A percentile compares a stretch with the other conserved stretches of the same genome.
phyloP scores from a whole-genome alignment of 2,329 filamentous ascomycete genomes.

The Colletotrichum viniferum region DNA sequence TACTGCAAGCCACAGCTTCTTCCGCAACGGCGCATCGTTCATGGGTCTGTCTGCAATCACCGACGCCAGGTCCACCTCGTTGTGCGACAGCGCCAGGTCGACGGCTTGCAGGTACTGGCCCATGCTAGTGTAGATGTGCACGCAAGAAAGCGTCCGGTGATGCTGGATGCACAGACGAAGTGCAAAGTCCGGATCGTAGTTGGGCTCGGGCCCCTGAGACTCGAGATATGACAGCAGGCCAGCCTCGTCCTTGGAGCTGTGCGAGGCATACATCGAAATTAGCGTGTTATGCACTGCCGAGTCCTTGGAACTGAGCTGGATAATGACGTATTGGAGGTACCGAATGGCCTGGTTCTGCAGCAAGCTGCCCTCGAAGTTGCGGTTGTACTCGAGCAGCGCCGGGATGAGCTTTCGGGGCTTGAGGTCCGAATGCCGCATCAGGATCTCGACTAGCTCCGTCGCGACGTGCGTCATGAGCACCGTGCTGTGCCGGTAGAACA shows the following conservation, averaged over 20 bases:
- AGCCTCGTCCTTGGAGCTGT: constrained; percentile 81
- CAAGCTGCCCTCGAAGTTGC: constrained; percentile 70
- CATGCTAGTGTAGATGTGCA: constrained; percentile 98
- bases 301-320: constrained; percentile 78
- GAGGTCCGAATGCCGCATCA: constrained; percentile 89
- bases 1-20: constrained; percentile 94
- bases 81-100: constrained; percentile 86
- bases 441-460: constrained; percentile 86
- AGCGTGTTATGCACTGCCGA: constrained; percentile 96
- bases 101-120: constrained; percentile 92
- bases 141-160: constrained; percentile 89
- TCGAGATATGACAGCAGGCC: constrained; percentile 88
- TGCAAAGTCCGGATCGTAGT: constrained; percentile 95
- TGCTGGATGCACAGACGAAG: constrained; percentile 94
- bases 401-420: constrained; percentile 90
- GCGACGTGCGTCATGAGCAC: constrained; percentile 93
- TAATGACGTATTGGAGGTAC: constrained; percentile 92
- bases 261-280: constrained; percentile 92
- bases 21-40: constrained; percentile 79
- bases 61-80: constrained; percentile 87
- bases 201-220: constrained; percentile 83
- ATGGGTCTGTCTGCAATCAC: constrained; percentile 87
- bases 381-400: constrained; percentile 92
- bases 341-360: constrained; percentile 87
- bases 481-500: constrained; percentile 96